Conservation (phyloP, 1,284 basidiomycete genomes). For the Moniliophthora roreri region DNA sequence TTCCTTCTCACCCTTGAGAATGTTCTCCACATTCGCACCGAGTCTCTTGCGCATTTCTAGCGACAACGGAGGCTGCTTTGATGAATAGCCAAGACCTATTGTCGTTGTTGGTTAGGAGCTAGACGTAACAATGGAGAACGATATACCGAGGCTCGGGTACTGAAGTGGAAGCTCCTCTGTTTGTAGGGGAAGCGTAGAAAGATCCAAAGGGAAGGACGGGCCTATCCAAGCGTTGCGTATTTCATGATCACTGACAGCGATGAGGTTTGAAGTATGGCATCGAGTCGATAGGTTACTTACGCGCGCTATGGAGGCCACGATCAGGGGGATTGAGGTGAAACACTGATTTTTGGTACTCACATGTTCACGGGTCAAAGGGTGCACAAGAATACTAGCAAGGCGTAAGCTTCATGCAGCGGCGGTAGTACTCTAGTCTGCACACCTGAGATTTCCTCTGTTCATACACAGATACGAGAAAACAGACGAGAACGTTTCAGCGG, state of each 20-base stretch:
- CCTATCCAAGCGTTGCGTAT: constrained; percentile 71
- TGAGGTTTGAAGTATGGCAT: not conserved
- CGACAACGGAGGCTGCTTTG: constrained; percentile 36
- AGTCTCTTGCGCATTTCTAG: constrained; percentile 48
- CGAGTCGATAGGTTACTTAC: constrained; percentile 22
- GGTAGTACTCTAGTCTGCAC: constrained; percentile 1
- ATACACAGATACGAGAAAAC: constrained; percentile 73
- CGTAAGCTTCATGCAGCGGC: not conserved
- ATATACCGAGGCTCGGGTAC: constrained; percentile 65
- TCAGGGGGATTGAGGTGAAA: not conserved
- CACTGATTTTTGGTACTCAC: constrained; percentile 34
- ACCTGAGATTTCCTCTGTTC: constrained; percentile 70
- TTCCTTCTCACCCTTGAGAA: constrained; percentile 49
- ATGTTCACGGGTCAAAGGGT: constrained; percentile 68
- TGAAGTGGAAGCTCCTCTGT: constrained; percentile 62
- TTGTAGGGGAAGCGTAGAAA: constrained; percentile 49
- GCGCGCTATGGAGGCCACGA: constrained; percentile 26
- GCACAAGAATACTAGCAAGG: constrained; percentile 56
- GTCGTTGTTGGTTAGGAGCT: not conserved
- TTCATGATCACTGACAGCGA: constrained; percentile 58
- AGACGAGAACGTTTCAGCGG: constrained; percentile 65
- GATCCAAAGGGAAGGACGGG: constrained; percentile 62
- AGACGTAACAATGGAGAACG: not conserved
- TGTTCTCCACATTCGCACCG: constrained; percentile 48
- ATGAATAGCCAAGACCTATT: constrained; percentile 56